Evolutionary conservation across 306 rosid genomes (phyloP).

Genomic region (Citrullus amarus): DNA sequence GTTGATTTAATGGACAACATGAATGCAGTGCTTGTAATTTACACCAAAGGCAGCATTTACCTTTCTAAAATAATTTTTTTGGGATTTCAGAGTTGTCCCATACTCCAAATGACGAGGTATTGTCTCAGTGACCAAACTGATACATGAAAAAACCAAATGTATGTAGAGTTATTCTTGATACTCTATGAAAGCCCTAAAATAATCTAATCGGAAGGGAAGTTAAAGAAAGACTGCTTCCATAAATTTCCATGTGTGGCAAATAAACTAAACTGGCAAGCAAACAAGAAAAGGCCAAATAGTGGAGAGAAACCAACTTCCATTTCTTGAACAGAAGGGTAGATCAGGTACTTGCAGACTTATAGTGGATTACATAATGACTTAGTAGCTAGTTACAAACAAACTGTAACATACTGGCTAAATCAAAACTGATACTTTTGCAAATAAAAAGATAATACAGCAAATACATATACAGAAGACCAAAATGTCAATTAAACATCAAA

Average conservation of each 20-base stretch:
- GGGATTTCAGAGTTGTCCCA: slow-evolving; percentile 37
- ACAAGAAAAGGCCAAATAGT: not conserved
- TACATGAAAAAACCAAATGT: slow-evolving; percentile 18
- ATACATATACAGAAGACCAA: not conserved
- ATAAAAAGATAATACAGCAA: too few species aligned
- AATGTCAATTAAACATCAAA: not conserved
- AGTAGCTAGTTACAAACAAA: not conserved
- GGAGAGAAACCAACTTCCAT: not conserved
- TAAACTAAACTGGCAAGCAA: not conserved
- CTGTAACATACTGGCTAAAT: not conserved
- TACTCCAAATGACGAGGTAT: slow-evolving; percentile 75
- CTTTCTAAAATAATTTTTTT: slow-evolving; percentile 52
- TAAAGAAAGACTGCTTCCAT: not conserved
- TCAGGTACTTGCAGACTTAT: not conserved
- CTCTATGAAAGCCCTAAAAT: not conserved
- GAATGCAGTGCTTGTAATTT: not conserved
- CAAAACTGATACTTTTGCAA: too few species aligned
- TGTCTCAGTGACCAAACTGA: slow-evolving; percentile 79
- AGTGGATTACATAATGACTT: not conserved
- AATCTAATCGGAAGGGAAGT: not conserved
- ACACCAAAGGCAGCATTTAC: slow-evolving; percentile 24
- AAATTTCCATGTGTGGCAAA: not conserved
- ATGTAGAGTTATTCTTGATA: not conserved
- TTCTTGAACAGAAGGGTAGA: not conserved
- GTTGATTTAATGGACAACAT: not conserved